phyloP scores from a whole-genome alignment of 1,139 yeast genomes.

The Saccharomycopsis crataegensis region DNA sequence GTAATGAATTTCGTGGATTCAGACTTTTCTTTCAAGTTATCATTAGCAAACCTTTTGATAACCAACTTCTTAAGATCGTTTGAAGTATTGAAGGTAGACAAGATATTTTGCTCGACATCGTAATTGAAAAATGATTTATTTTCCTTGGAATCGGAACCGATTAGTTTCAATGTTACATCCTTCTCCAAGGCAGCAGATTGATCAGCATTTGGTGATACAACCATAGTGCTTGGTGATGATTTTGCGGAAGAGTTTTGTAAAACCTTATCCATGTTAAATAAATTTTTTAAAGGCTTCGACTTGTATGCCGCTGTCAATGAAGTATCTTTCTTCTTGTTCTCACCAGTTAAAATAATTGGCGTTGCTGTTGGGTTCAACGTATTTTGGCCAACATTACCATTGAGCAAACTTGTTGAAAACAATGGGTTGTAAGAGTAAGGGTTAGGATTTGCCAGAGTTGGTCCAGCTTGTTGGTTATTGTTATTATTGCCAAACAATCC shows the following conservation, averaged over 20 bases:
- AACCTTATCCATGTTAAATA: slow-evolving; percentile 9
- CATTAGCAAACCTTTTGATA: slow-evolving; percentile 8
- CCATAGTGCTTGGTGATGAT: slow-evolving; percentile 39
- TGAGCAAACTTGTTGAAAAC: slow-evolving; percentile 32
- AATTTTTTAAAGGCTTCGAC: slow-evolving; percentile 30
- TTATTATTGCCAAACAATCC: slow-evolving; percentile 33
- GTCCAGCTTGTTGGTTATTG: slow-evolving; percentile 25
- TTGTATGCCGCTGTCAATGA: slow-evolving; percentile 58
- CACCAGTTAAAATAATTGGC: slow-evolving; percentile 31
- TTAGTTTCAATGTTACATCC: slow-evolving; percentile 2
- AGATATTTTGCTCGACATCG: slow-evolving; percentile 9
- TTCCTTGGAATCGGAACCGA: slow-evolving; percentile 8
- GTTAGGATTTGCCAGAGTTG: slow-evolving; percentile 37
- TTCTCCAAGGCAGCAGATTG: neutral
- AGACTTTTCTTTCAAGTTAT: neutral
- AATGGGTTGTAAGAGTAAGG: slow-evolving; percentile 71
- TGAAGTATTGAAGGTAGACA: slow-evolving; percentile 9
- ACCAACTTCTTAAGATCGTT: slow-evolving; percentile 13
- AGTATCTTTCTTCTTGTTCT: slow-evolving; percentile 48
- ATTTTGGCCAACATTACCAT: slow-evolving; percentile 19
- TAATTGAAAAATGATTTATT: slow-evolving; percentile 4
- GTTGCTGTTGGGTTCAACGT: slow-evolving; percentile 49
- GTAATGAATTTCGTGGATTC: slow-evolving; percentile 1
- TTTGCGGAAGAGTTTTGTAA: neutral
- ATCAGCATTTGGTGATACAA: neutral